Evolutionary conservation across 2,329 filamentous ascomycete genomes (phyloP).

Genomic region (Colletotrichum liriopes): DNA sequence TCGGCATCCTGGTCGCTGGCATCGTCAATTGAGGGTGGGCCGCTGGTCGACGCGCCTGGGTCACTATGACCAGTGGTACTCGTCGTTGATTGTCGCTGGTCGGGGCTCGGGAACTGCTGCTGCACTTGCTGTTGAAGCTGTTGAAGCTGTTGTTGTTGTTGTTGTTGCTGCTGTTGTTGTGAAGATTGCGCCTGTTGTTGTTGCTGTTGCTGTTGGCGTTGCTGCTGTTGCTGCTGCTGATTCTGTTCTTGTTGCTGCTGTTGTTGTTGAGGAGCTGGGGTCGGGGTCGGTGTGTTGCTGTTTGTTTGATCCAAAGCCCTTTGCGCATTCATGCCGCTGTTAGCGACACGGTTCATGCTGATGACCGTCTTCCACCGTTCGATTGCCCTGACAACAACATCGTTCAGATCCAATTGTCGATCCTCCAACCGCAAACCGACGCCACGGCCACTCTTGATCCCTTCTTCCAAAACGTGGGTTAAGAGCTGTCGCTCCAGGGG

Average conservation of each 20-base stretch:
- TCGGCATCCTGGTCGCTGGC: slow-evolving; percentile 62
- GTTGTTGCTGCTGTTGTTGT: slow-evolving; percentile 41
- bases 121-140: slow-evolving; percentile 47
- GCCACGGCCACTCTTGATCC: slow-evolving; percentile 54
- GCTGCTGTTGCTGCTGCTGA: slow-evolving; percentile 51
- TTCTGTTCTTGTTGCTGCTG: slow-evolving; percentile 45
- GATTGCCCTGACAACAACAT: slow-evolving; percentile 69
- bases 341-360: slow-evolving; percentile 61
- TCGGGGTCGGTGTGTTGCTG: slow-evolving; percentile 42
- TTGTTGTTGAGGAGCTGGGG: slow-evolving; percentile 46
- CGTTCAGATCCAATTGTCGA: slow-evolving; percentile 66
- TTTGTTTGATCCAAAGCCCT: slow-evolving; percentile 59
- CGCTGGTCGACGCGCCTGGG: slow-evolving; percentile 52
- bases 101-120: slow-evolving; percentile 45
- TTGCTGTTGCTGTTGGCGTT: slow-evolving; percentile 45
- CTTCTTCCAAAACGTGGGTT: slow-evolving; percentile 62
- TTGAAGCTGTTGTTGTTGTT: slow-evolving; percentile 42
- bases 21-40: slow-evolving; percentile 61
- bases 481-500: slow-evolving; percentile 67
- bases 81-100: slow-evolving; percentile 50
- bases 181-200: slow-evolving; percentile 46
- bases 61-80: slow-evolving; percentile 56
- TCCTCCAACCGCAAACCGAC: slow-evolving; percentile 67
- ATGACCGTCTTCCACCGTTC: slow-evolving; percentile 76
- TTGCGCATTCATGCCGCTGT: slow-evolving; percentile 66